Base-by-base conservation (phyloP, 257 asterid species). In the Solanum virginianum region DNA sequence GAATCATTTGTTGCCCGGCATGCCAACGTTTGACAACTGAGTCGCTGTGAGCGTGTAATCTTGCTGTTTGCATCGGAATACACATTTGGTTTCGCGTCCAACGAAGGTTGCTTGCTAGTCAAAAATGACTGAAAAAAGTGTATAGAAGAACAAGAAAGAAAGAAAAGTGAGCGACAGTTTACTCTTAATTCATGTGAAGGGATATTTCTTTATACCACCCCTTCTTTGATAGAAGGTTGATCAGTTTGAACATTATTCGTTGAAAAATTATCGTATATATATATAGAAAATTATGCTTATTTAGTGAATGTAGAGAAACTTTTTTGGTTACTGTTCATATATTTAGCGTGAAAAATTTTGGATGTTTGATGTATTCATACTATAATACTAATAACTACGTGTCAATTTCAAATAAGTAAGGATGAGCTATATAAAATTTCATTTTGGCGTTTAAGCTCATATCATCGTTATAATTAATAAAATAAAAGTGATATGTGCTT, bases 1-100 rank as follows among this genome's bases (percentile, higher is more conserved):
- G 77, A 85, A 75, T 89, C 97, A 57, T 95, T 95, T 82, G 99
- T 95, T 82, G 93, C 95, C 39, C 90, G 92, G 22, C 98, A 95
- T 88, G 88, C 88, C 65, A 79, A 29, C 49, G 10, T 26, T 24
- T 77, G 82, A 51, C 24, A 77, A 54, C 63, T 79, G 65, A 53
- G 49, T 53, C 65, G 26, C 6, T 6, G 55, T 77, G 45, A 51
- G 45, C 16, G 0, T 14, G 26, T 53, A 15, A 7, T 26, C 45
- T 15, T 51, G 41, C 24, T n/a, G 81, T 22, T 71, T 10, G 43
- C 80, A 71, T 71, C 36, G n/a, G 7, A 71, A 49, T 49, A 74
- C 45, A 51, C 16, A 5, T 51, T 24, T 51, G 62, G 1, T 26
- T 11, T 53, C 11, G 10, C 1, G 6, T 26, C 82, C 45, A 24